A percentile compares a stretch with the other conserved stretches of the same genome.
These are phyloP conservation scores for Nicotiana paniculata DNA, from an alignment of 257 asterid genomes.

Conservation along the genomic window DNA sequence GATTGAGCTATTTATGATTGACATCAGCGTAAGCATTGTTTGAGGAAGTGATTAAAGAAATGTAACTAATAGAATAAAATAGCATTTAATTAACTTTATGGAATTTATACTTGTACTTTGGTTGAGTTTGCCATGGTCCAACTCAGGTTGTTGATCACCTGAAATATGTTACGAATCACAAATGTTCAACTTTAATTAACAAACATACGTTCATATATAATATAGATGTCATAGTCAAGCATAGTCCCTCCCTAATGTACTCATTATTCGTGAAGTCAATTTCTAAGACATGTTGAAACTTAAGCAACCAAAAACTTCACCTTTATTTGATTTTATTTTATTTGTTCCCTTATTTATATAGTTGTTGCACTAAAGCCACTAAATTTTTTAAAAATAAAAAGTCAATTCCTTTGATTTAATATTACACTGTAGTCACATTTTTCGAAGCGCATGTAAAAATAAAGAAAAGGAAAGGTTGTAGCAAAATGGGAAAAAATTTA, in stretches of 20 bases:
- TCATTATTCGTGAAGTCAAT: background rate
- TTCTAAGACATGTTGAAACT: background rate
- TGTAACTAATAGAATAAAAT: background rate
- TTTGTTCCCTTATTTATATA: no score
- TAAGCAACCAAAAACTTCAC: no score
- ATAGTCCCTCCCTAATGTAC: background rate
- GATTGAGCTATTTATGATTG: no score
- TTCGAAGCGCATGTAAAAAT: background rate
- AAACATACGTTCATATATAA: background rate
- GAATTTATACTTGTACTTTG: background rate
- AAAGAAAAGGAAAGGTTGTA: background rate
- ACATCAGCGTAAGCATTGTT: no score
- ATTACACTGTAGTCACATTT: no score
- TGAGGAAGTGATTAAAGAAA: no score
- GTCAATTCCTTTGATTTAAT: no score
- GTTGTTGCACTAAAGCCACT: background rate
- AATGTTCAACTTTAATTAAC: no score
- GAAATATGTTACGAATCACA: background rate
- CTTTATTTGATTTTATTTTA: no score
- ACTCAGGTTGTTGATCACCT: background rate
- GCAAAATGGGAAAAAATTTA: background rate
- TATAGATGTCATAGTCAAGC: background rate
- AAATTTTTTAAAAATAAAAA: background rate
- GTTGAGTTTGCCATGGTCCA: background rate
- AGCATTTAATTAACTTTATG: background rate